Evolutionary conservation across 805 yeast genomes (phyloP), one percentile per base, ranked within the genome.

Genomic region (Maudiozyma saulgeensis): DNA sequence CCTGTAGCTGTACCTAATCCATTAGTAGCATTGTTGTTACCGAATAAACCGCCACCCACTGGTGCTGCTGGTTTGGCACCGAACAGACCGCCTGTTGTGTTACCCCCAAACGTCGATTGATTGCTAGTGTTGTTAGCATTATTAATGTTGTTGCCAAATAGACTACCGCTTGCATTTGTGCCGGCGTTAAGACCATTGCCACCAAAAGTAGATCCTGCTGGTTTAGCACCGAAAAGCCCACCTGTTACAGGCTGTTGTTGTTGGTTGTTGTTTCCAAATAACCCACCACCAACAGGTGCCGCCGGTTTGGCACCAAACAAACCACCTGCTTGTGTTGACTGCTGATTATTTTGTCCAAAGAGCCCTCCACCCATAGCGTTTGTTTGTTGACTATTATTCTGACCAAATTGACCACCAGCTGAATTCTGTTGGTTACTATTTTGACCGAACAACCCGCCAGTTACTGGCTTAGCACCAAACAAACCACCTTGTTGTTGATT

Each of bases 221-320:
- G 53, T 23, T 45, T 47, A 28, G 38, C 34, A 21, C 48, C 48
- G 15, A 46, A 46, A 18, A 57, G 45, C 54, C 59, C 52, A n/a
- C 55, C 52, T 6, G 46, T 41, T 5, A 50, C 43, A 19, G 41
- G 32, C 25, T 42, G 15, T 50, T 59, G 38, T 43, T 31, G 44
- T 19, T 39, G 31, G 47, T 15, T 41, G 11, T 45, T 44, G 41
- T 44, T 43, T 13, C 46, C 46, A 35, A 43, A 43, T 43, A 34
- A 21, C 7, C 46, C 43, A 16, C 50, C 23, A 26, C 38, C 35
- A 50, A 51, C 45, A 42, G 44, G 45, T 16, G 51, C 49, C 2
- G 40, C 16, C 61, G 23, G 75, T 73, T 72, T 74, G 47, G 70
- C 55, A 19, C 72, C 74, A 50, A 49, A 49, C 21, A 49, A n/a